These are phyloP conservation scores for Talaromyces pinophilus DNA, from an alignment of 2,329 filamentous ascomycete species.

Conservation along the genomic window DNA sequence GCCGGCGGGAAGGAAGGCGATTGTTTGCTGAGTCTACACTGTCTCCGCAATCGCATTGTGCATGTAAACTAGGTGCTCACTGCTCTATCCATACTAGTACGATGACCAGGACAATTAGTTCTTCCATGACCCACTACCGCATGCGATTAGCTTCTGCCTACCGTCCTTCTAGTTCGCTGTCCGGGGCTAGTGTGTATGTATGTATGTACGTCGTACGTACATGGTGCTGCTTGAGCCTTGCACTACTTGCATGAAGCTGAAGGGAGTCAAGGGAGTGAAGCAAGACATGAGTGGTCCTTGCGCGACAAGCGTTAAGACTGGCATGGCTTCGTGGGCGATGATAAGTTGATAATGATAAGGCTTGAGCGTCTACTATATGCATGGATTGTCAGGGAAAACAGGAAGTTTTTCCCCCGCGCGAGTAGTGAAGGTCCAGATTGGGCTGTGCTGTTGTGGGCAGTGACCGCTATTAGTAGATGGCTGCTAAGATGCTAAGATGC, in stretches of 20 bases:
- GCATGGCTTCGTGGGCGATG: not conserved
- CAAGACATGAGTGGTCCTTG: constrained; percentile 5
- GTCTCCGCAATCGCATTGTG: constrained; percentile 16
- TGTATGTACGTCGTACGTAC: constrained; percentile 8
- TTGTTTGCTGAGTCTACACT: not conserved
- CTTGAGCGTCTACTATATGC: constrained; percentile 8
- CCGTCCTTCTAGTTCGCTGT: constrained; percentile 3
- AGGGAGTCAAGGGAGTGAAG: not conserved
- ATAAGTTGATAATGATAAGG: constrained; percentile 3
- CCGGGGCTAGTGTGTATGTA: constrained; percentile 5
- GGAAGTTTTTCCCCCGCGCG: not conserved
- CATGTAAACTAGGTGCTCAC: not conserved
- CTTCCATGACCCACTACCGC: not conserved
- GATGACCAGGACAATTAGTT: not conserved
- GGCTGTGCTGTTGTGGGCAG: not conserved
- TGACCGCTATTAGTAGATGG: not conserved
- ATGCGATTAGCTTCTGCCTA: not conserved
- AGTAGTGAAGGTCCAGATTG: not conserved
- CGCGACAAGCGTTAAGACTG: constrained; percentile 8
- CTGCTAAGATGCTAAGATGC: not conserved
- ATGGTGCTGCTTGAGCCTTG: not conserved
- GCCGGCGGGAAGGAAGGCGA: not conserved
- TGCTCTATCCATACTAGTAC: constrained; percentile 7
- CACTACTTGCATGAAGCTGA: constrained; percentile 19
- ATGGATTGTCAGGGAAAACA: constrained; percentile 10